Conservation (phyloP, 1,284 basidiomycete species). For the Cryptococcus wingfieldii region DNA sequence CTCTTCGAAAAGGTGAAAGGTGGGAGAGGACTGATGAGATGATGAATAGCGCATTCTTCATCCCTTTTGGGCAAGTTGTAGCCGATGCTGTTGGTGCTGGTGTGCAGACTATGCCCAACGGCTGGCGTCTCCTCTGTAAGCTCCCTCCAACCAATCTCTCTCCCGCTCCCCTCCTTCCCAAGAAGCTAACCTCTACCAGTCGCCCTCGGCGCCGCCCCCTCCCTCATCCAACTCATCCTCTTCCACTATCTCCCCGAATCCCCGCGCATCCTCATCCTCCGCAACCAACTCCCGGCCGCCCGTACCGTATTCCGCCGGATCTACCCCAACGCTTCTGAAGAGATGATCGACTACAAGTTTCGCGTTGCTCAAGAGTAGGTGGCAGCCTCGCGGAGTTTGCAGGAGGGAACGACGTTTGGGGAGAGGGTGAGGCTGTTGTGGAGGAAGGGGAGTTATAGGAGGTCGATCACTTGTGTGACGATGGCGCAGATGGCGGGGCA, state of each 20-base stretch:
- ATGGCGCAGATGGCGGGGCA: slow-evolving; percentile 24
- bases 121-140: slow-evolving; percentile 20
- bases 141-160: not conserved
- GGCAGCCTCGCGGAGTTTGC: slow-evolving; percentile 15
- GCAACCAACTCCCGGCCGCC: slow-evolving; percentile 26
- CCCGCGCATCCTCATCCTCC: slow-evolving; percentile 36
- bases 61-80: slow-evolving; percentile 45
- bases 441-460: slow-evolving; percentile 22
- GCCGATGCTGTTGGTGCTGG: slow-evolving; percentile 36
- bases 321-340: slow-evolving; percentile 30
- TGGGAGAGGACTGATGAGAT: too few species aligned
- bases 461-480: slow-evolving; percentile 20
- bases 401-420: slow-evolving; percentile 10
- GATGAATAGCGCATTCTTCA: slow-evolving; percentile 32
- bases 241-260: slow-evolving; percentile 46
- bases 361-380: slow-evolving; percentile 31
- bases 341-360: slow-evolving; percentile 39
- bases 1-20: not conserved
- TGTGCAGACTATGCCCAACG: slow-evolving; percentile 14
- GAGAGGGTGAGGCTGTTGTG: slow-evolving; percentile 13
- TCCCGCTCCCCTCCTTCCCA: not conserved
- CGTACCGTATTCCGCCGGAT: slow-evolving; percentile 21
- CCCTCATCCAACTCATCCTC: slow-evolving; percentile 33
- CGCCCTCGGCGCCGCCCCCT: slow-evolving; percentile 36
- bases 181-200: not conserved